Base-by-base conservation (phyloP, 2,329 filamentous ascomycete genomes). In the Botryotinia convoluta region DNA sequence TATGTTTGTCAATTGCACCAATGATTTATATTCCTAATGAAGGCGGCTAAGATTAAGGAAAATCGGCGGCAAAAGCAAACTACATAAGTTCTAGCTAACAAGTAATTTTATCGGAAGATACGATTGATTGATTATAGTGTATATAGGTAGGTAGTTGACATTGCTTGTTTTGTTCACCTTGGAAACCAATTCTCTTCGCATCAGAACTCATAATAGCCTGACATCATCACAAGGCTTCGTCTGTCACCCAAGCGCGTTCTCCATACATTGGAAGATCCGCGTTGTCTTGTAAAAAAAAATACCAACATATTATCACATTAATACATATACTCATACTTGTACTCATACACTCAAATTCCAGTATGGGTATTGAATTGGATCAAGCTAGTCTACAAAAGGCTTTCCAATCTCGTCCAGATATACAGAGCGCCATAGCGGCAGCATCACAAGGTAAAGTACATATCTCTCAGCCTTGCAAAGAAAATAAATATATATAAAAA, bases 401-500 rank as follows among this genome's bases (percentile, higher is more conserved):
- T 18, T 81, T 81, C 73, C 65, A 79, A 69, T 75, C 77, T 37
- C 78, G 80, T 57, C 63, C 74, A 44, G 80, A 81, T 74, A 74
- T 81, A 29, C 77, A 79, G 75, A 74, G 72, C 42, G 80, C 80
- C 59, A 80, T 81, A 67, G 75, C 77, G 69, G 77, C 79, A 51
- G 80, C 80, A 63, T 77, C 79, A n/a, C 62, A 59, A 73, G 77
- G 80, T 81, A 79, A 57, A 72, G 79, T 75, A 37, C n/a, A 62
- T 70, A 51, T 45, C 71, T 73, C 67, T 29, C 61, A 73, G 59
- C 75, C 72, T 72, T 71, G 69, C 51, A 63, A 71, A 65, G 39
- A 48, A 72, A 57, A 59, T 18, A 45, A 39, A 45, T 51, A 63
- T 70, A 32, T 63, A 48, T 26, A 26, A 3, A 48, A 69, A 61